Evolutionary conservation across 1,139 yeast species (phyloP), one percentile per base, ranked within the genome.

Genomic region (Zygosaccharomyces pseudobailii): DNA sequence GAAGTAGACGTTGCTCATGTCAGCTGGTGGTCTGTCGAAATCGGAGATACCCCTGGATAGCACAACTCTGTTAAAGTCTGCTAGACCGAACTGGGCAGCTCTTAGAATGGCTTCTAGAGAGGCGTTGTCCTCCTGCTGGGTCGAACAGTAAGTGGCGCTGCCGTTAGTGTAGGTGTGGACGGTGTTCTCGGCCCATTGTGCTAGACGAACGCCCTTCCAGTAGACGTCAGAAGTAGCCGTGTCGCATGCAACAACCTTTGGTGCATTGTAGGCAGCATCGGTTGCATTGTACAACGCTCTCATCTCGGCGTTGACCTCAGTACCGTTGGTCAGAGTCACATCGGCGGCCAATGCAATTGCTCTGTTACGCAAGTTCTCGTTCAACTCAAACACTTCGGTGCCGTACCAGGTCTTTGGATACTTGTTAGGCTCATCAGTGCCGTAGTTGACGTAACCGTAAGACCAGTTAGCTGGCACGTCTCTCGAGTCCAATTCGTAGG

Each of bases 101-200:
- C 87, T 76, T 36, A 78, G 61, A 50, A 81, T 66, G 3, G 81
- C 79, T 62, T 81, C 84, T 58, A 81, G 73, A 9, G 83, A 72
- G 30, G 87, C 87, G 59, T 80, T 79, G 62, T 82, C 87, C 65
- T 82, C 87, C 65, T 80, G 85, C 46, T 84, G 85, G 41, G 84
- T 78, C 30, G 82, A 63, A 64, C 85, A 79, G 69, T 80, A 82
- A 27, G 67, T 68, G 22, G 80, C 84, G 40, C 83, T 72, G 41
- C 80, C 81, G 58, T 82, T 82, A 52, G 85, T 76, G 63, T 80
- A 65, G 54, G 79, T 59, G 25, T 59, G 53, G 30, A 83, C 73
- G 59, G 70, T 76, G 60, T 71, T 71, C 28, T 72, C 61, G 60
- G 79, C 79, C 56, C 78, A 71, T 57, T 78, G 76, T 53, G 73